phyloP scores from a whole-genome alignment of 768 basidiomycete species.

The Sarcomyxa edulis region DNA sequence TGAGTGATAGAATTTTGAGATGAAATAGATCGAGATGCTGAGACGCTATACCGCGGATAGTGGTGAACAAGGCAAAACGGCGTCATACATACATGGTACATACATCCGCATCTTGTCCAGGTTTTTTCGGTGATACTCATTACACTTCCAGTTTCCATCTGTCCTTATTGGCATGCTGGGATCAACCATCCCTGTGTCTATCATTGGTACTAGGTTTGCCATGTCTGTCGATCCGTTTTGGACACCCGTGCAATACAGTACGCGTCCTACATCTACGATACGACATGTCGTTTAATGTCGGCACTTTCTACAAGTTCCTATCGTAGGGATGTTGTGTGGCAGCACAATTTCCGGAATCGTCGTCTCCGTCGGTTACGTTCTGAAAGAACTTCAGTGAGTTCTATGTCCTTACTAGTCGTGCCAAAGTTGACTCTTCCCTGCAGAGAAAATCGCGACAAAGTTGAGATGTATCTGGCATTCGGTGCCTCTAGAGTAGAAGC shows the following conservation, averaged over 20 bases:
- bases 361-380: conserved; percentile 61
- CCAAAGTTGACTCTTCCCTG: neutral
- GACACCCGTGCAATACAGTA: conserved; percentile 79
- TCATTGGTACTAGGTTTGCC: conserved; percentile 69
- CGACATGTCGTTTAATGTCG: conserved; percentile 1
- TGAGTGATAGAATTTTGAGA: conserved; percentile 22
- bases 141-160: conserved; percentile 46
- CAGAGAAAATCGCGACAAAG: conserved; percentile 80
- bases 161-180: conserved; percentile 64
- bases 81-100: conserved; percentile 71
- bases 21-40: neutral
- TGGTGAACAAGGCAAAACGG: conserved; percentile 74
- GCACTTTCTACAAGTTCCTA: conserved; percentile 48
- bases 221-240: conserved; percentile 80
- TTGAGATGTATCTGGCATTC: conserved; percentile 82
- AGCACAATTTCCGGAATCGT: conserved; percentile 74
- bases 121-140: neutral
- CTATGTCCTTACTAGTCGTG: neutral
- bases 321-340: conserved; percentile 85
- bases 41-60: conserved; percentile 26
- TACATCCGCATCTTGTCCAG: neutral
- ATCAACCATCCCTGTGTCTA: conserved; percentile 77
- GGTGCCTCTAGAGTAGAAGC: conserved; percentile 84
- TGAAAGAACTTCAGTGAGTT: conserved; percentile 70
- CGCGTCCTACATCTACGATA: conserved; percentile 13